Base-by-base conservation (phyloP, 352 stramenopile species). In the Pythium folliculosum region DNA sequence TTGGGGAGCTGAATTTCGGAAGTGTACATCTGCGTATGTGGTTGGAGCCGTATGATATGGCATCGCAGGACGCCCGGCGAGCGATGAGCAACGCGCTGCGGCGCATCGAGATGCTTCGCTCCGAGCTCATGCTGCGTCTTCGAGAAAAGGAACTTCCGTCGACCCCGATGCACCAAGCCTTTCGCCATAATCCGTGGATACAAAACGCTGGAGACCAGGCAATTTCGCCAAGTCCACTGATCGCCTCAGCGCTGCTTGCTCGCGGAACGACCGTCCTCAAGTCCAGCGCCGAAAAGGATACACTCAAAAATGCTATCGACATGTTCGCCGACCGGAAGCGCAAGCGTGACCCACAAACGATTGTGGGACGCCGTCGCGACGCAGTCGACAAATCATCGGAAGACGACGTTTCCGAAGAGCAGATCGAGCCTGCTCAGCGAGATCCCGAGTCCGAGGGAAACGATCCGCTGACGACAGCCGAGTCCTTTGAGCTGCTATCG, bases 1-100 rank as follows among this genome's bases (percentile, higher is more conserved):
- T 71, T 25, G 73, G 67, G 3, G 64, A 44, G 7, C 22, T 84
- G 8, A 60, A 77, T 23, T 76, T 78, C 50, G 63, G 63, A n/a
- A 67, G 59, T 16, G 69, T 81, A 10, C 71, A 48, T 35, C 19
- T 84, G 53, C 74, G 77, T 14, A 3, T 84, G 5, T 84, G 77
- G 77, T 65, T 84, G 23, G 72, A 84, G 8, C 69, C 70, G 9
- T 51, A 61, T 12, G 45, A 69, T 17, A 22, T 56, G 1, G 10
- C 40, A 30, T 32, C 44, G 2, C 13, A 35, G 0, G 44, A 63
- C 27, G 73, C 68, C 5, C 37, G 60, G 2, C 48, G 37, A 38
- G 22, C 57, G 21, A 45, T 81, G 37, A 51, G 54, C 6, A 43
- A 65, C 5, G 64, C 65, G 5, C 53, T 81, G 1, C 57, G 53